These are phyloP conservation scores for Suillus clintonianus DNA, from an alignment of 768 basidiomycete species.

Conservation along the genomic window DNA sequence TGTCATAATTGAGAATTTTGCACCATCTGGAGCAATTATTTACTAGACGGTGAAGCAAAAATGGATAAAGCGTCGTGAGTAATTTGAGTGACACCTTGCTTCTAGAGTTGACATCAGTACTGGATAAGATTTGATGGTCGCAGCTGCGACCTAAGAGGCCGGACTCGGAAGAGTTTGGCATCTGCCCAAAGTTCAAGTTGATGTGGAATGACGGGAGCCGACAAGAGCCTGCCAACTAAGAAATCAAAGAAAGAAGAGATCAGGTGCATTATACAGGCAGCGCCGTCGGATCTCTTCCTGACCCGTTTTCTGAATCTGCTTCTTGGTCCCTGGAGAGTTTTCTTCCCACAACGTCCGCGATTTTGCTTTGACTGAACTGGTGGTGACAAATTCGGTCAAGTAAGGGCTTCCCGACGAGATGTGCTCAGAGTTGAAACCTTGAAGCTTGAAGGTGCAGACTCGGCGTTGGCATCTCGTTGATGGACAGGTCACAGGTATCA, in stretches of 20 bases:
- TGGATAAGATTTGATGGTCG: slow-evolving; percentile 78
- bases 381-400: slow-evolving; percentile 74
- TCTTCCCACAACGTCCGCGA: slow-evolving; percentile 41
- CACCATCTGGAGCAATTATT: slow-evolving; percentile 52
- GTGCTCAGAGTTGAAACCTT: slow-evolving; percentile 64
- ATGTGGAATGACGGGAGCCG: slow-evolving; percentile 59
- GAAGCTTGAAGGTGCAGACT: slow-evolving; percentile 48
- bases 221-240: slow-evolving; percentile 60
- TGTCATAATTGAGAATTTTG: slow-evolving; percentile 13
- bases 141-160: slow-evolving; percentile 62
- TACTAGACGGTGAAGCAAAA: slow-evolving; percentile 68
- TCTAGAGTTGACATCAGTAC: slow-evolving; percentile 79
- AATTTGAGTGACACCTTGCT: slow-evolving; percentile 74
- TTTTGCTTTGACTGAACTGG: slow-evolving; percentile 62
- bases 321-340: slow-evolving; percentile 65
- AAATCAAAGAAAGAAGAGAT: background rate
- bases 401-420: slow-evolving; percentile 72
- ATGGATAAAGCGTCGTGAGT: slow-evolving; percentile 71
- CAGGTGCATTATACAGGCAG: slow-evolving; percentile 44
- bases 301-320: slow-evolving; percentile 67
- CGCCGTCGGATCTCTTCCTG: slow-evolving; percentile 80
- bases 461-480: slow-evolving; percentile 55
- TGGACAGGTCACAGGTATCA: slow-evolving; percentile 56
- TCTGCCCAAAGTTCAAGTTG: slow-evolving; percentile 65
- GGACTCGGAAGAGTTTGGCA: slow-evolving; percentile 72